Conservation (phyloP, 345 rosid species). For the Murraya paniculata region DNA sequence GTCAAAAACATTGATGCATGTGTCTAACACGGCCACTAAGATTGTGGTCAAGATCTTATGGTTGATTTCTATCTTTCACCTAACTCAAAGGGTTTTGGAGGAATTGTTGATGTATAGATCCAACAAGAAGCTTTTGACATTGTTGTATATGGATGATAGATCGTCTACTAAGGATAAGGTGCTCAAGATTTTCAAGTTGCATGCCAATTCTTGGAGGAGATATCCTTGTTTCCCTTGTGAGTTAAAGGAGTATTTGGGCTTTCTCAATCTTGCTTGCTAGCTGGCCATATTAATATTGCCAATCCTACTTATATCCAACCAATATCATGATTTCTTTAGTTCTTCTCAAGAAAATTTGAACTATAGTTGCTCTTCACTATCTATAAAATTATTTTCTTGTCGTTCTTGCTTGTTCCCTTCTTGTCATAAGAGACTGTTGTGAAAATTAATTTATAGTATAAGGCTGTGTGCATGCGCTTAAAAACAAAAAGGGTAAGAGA, state of each 20-base stretch:
- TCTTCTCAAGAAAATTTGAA: no score
- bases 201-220: conserved; percentile 26
- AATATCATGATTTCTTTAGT: neutral
- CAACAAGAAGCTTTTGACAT: conserved; percentile 30
- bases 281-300: no score
- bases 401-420: no score
- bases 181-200: conserved; percentile 32
- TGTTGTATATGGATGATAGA: conserved; percentile 27
- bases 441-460: no score
- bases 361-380: no score
- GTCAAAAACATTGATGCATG: conserved; percentile 25
- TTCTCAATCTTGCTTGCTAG: no score
- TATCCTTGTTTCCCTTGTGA: conserved; percentile 33
- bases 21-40: conserved; percentile 21
- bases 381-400: no score
- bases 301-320: no score
- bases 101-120: conserved; percentile 31
- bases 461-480: no score
- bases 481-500: no score
- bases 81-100: conserved; percentile 27
- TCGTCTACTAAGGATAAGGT: conserved; percentile 34
- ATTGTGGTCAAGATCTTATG: conserved; percentile 37
- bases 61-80: conserved; percentile 24
- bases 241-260: conserved; percentile 26
- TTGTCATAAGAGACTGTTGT: no score